Conservation (phyloP, 2,329 filamentous ascomycete genomes). For the Pyrenophora tritici-repentis region DNA sequence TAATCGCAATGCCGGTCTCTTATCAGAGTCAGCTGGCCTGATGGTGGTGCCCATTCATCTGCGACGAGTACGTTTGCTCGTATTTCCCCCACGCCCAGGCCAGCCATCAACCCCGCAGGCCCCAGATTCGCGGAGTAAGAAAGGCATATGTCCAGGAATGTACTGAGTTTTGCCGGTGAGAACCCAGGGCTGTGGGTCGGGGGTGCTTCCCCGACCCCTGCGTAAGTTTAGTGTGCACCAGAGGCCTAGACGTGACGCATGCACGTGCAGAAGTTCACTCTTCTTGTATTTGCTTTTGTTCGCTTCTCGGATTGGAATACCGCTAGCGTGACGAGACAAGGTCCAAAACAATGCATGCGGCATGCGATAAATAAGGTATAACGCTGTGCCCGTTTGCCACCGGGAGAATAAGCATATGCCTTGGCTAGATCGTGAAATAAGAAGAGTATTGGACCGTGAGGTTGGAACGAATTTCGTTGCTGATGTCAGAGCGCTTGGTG, state of each 20-base stretch:
- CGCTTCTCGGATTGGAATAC: conserved; percentile 16
- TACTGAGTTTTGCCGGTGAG: conserved; percentile 21
- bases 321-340: conserved; percentile 21
- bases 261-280: conserved; percentile 17
- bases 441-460: conserved; percentile 9
- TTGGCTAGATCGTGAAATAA: conserved; percentile 12
- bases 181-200: conserved; percentile 29
- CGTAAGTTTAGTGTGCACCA: conserved; percentile 16
- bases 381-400: conserved; percentile 18
- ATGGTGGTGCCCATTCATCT: conserved; percentile 1
- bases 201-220: conserved; percentile 29
- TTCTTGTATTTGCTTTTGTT: conserved; percentile 22
- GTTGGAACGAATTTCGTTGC: conserved; percentile 11
- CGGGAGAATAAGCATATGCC: conserved; percentile 16
- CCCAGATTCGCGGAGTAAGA: conserved; percentile 17
- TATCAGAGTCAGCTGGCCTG: conserved; percentile 10
- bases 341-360: conserved; percentile 6
- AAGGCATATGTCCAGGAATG: conserved; percentile 18
- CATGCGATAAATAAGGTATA: conserved; percentile 9
- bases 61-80: conserved; percentile 15
- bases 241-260: conserved; percentile 13
- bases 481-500: conserved; percentile 26
- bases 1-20: conserved; percentile 8
- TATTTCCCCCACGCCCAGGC: conserved; percentile 19
- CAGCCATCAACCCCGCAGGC: conserved; percentile 17